Evolutionary conservation across 306 rosid species (phyloP).

Genomic region (Delonix regia): DNA sequence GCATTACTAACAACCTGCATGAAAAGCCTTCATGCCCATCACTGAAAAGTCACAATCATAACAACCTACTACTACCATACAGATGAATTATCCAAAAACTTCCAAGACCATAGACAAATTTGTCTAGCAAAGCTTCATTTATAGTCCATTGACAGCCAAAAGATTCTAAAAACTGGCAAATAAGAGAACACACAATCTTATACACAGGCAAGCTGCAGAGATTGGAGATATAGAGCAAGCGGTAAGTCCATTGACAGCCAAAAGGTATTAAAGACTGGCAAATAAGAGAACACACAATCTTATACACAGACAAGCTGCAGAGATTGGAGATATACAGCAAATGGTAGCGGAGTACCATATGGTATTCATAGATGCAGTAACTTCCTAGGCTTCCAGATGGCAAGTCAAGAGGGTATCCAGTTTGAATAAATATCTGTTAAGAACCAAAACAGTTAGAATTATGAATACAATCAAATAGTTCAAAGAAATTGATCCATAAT

Average conservation of each 20-base stretch:
- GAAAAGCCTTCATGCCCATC: neutral
- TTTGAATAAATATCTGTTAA: constrained; percentile 95
- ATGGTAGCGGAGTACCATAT: constrained; percentile 68
- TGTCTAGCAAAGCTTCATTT: constrained; percentile 26
- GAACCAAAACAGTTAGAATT: constrained; percentile 45
- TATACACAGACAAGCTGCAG: neutral
- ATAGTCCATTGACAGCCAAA: neutral
- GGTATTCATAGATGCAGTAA: constrained; percentile 97
- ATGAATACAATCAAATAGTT: constrained; percentile 27
- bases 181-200: constrained; percentile 27
- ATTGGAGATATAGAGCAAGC: constrained; percentile 21
- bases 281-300: constrained; percentile 25
- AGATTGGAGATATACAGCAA: constrained; percentile 21
- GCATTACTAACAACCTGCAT: neutral
- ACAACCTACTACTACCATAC: constrained; percentile 23
- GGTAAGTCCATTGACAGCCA: constrained; percentile 9
- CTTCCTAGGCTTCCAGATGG: constrained; percentile 99
- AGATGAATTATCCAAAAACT: constrained; percentile 14
- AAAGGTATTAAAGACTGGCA: constrained; percentile 8
- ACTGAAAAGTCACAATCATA: constrained; percentile 11
- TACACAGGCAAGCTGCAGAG: neutral
- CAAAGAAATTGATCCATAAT: neutral
- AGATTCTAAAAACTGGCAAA: constrained; percentile 16
- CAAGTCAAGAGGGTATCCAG: constrained; percentile 98
- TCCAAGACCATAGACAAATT: neutral